Conservation (phyloP, 345 rosid species). For the Linum tenue region DNA sequence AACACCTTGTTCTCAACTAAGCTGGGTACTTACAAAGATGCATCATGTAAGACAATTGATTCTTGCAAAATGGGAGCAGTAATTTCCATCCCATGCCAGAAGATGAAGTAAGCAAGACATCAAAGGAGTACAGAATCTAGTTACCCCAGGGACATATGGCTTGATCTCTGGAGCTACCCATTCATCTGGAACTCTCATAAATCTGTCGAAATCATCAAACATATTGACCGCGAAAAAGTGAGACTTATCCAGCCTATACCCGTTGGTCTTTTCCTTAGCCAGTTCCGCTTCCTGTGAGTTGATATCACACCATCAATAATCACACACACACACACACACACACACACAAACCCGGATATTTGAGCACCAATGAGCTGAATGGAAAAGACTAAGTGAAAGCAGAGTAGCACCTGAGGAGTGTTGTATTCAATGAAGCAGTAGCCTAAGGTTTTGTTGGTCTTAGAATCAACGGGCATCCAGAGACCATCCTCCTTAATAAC, state of each 20-base stretch:
- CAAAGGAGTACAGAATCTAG: neutral
- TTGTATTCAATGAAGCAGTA: slow-evolving; percentile 82
- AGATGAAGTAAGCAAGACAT: neutral
- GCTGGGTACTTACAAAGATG: neutral
- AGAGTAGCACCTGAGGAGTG: slow-evolving; percentile 51
- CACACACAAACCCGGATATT: neutral
- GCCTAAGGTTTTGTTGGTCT: slow-evolving; percentile 52
- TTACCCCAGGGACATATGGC: slow-evolving; percentile 81
- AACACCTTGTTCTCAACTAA: neutral
- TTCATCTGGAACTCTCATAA: slow-evolving; percentile 74
- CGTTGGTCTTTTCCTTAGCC: slow-evolving; percentile 72
- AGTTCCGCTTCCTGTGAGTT: slow-evolving; percentile 77
- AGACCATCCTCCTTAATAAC: slow-evolving; percentile 75
- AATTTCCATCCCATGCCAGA: neutral
- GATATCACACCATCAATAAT: neutral
- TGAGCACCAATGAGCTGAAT: neutral
- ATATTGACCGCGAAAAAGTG: slow-evolving; percentile 78
- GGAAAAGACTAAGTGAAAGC: neutral
- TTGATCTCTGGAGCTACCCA: slow-evolving; percentile 85
- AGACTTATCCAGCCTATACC: slow-evolving; percentile 52
- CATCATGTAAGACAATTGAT: neutral
- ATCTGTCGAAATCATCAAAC: slow-evolving; percentile 71
- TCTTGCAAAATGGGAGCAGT: neutral
- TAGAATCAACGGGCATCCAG: slow-evolving; percentile 81
- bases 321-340: neutral